Evolutionary conservation across 2,329 filamentous ascomycete species (phyloP), one percentile per base, ranked within the genome.

Genomic region (Trichophaea hybrida): DNA sequence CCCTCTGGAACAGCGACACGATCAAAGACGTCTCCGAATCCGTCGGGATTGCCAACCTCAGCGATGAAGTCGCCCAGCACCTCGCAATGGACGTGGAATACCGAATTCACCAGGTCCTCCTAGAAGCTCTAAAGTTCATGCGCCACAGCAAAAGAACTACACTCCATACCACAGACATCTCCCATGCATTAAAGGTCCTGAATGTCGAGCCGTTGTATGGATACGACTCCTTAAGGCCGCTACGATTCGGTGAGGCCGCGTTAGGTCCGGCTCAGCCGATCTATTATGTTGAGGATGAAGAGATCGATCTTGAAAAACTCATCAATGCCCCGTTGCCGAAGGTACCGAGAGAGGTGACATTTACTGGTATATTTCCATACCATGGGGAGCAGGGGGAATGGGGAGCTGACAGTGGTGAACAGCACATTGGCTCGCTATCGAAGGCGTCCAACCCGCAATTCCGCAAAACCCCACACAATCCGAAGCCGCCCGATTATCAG

Each of bases 241-340:
- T 98, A 68, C 81, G 86, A 58, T 98, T 94, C 70, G 93, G 93
- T 55, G 93, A 98, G 73, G 93, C 93, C 2, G 94, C 87, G 60
- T 76, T 98, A 62, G 93, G 93, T 0, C 89, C 90, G 12, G 90
- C 91, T 7, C 93, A 98, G 73, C 89, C 91, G 57, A 76, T 98
- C 24, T 98, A 91, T 73, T 98, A 98, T 71, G 86, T 98, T 40
- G 93, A 98, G 70, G 93, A 98, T 71, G 93, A 98, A 70, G 93
- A 98, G 75, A 85, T 97, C 58, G 93, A 98, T 73, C 97, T 98
- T 70, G 93, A 98, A 75, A 97, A 97, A 76, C 77, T 98, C 66
- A 96, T 98, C 71, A 98, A 98, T 74, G 89, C 89, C 65, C 88
- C 93, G 4, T 74, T 98, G 66, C 93, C 93, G 32, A 96, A 94